Evolutionary conservation across 495 filamentous ascomycete species (phyloP).

Genomic region (Amorphotheca resinae): DNA sequence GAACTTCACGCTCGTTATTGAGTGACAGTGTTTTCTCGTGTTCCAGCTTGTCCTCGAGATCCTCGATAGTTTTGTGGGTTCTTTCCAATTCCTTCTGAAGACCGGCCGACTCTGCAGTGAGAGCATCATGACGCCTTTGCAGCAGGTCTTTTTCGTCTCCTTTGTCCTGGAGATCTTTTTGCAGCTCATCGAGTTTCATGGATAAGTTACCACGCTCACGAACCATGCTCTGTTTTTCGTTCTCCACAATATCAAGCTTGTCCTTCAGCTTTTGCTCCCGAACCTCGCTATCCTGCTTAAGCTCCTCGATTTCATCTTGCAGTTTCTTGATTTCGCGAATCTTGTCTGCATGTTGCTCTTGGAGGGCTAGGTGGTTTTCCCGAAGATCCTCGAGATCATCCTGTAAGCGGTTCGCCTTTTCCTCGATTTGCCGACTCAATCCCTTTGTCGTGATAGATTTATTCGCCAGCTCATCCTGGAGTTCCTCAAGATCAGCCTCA

Average conservation of each 20-base stretch:
- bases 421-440: constrained; percentile 63
- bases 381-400: constrained; percentile 47
- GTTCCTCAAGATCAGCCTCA: constrained; percentile 45
- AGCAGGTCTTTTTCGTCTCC: constrained; percentile 59
- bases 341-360: constrained; percentile 10
- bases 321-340: constrained; percentile 13
- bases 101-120: constrained; percentile 53
- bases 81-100: constrained; percentile 52
- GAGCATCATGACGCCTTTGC: constrained; percentile 53
- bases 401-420: constrained; percentile 52
- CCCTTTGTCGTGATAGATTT: constrained; percentile 68
- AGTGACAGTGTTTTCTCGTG: constrained; percentile 46
- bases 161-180: constrained; percentile 33
- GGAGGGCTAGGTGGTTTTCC: constrained; percentile 29
- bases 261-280: constrained; percentile 31
- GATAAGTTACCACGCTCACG: constrained; percentile 31
- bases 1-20: constrained; percentile 42
- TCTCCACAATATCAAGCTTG: constrained; percentile 29
- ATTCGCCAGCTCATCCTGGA: constrained; percentile 67
- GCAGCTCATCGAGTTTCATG: constrained; percentile 36
- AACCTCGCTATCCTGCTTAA: constrained; percentile 31
- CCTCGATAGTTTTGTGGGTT: constrained; percentile 40
- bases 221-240: constrained; percentile 28
- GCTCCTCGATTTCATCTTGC: constrained; percentile 20
- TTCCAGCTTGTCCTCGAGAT: constrained; percentile 45